Base-by-base conservation (phyloP, 2,329 filamentous ascomycete genomes). In the Ceratocystis ficicola region DNA sequence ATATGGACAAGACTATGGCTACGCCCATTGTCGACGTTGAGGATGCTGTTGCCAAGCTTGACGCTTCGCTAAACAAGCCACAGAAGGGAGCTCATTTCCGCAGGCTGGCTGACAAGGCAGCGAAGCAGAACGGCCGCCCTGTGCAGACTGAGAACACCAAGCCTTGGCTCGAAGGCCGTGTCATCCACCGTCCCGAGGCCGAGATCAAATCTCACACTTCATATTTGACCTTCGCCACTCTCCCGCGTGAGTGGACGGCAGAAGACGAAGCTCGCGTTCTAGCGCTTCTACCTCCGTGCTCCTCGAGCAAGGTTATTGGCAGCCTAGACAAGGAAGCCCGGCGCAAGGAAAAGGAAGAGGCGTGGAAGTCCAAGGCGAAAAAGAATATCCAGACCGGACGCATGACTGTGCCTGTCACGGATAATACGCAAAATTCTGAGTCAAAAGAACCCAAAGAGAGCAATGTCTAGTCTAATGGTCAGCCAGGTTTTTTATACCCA, bases 141-240 rank as follows among this genome's bases (percentile, higher is more conserved):
- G 22, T 32, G 10, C 48, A 28, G n/a, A 57, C 50, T 8, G 66
- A 63, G 7, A 55, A 55, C 20, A 60, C 59, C 12, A 85, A 89
- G 68, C 74, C 82, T 0, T 95, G 86, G 77, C 83, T 88, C 73
- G 84, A 92, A 68, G 94, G 94, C 0, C 83, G 84, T 32, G 72
- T 97, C 50, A 81, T 90, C 36, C 90, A 95, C 71, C 83, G 90
- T 28, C 86, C 89, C 0, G 94, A 99, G 76, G 78, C 86, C 0
- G 94, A 99, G 72, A 78, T 97, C 68, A 96, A 96, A 80, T 94
- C 89, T 6, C 94, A 99, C 75, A 99, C 94, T 0, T 94, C 89
- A n/a, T 99, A 99, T 74, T 81, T 99, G 3, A 88, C 95, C 3
- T 99, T 99, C 77, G 94, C 94, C 0, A 79, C 94, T 2, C 76